These are phyloP conservation scores for Pseudoneurospora amorphoporcata DNA, from an alignment of 495 filamentous ascomycete genomes.

Conservation along the genomic window DNA sequence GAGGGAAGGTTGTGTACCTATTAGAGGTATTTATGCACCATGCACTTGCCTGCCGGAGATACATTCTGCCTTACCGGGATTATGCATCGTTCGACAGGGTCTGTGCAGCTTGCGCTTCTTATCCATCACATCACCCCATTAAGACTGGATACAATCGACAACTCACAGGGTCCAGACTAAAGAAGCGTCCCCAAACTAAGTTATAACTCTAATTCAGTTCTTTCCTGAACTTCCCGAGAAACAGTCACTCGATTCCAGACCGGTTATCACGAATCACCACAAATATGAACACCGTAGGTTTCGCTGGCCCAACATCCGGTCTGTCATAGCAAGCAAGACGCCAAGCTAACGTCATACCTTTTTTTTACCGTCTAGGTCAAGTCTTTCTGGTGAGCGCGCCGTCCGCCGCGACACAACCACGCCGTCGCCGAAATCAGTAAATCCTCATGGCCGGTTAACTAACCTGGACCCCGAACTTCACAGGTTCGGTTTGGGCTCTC, in stretches of 20 bases:
- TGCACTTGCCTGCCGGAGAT: background rate
- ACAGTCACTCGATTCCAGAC: background rate
- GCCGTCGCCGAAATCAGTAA: background rate
- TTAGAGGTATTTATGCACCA: too few species aligned
- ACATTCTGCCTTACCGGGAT: background rate
- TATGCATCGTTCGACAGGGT: background rate
- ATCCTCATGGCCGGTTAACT: background rate
- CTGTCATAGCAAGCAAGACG: background rate
- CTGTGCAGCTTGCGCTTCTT: constrained; percentile 9
- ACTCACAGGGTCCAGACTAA: background rate
- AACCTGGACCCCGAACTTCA: background rate
- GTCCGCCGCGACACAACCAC: background rate
- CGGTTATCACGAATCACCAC: background rate
- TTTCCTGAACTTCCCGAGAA: background rate
- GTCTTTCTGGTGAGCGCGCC: constrained; percentile 47
- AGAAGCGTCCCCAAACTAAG: background rate
- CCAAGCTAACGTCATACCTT: constrained; percentile 12
- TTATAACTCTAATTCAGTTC: background rate
- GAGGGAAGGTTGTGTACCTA: background rate
- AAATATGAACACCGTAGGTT: constrained; percentile 21
- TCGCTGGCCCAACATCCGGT: background rate
- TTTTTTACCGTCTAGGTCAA: constrained; percentile 32
- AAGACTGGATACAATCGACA: background rate
- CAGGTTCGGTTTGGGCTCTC: constrained; percentile 78
- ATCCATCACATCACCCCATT: constrained; percentile 22